These are phyloP conservation scores for Aegilops bicornis DNA, from an alignment of 176 grass and related monocot species.

Conservation along the genomic window DNA sequence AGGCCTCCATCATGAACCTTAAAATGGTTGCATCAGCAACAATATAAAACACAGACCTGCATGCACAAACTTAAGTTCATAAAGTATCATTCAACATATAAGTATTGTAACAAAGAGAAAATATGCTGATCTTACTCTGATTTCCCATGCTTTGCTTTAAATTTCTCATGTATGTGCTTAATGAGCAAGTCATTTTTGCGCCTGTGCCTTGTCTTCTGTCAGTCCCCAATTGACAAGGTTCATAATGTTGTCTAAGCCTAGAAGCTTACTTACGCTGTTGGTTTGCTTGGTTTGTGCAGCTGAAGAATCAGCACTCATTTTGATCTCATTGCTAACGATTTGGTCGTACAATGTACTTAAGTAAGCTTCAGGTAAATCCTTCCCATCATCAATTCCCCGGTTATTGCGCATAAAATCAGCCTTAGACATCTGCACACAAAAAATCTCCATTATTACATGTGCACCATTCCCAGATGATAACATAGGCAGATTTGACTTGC, in stretches of 20 bases:
- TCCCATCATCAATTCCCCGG: slow-evolving; percentile 93
- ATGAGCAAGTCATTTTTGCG: slow-evolving; percentile 94
- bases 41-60: slow-evolving; percentile 87
- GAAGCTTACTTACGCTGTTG: slow-evolving; percentile 75
- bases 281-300: slow-evolving; percentile 64
- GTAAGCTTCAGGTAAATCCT: slow-evolving; percentile 95
- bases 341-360: slow-evolving; percentile 78
- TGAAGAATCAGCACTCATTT: slow-evolving; percentile 84
- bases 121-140: slow-evolving; percentile 65
- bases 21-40: slow-evolving; percentile 84
- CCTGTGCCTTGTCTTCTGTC: slow-evolving; percentile 90
- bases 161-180: slow-evolving; percentile 94
- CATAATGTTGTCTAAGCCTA: slow-evolving; percentile 95
- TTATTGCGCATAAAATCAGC: slow-evolving; percentile 94
- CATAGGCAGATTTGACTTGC: slow-evolving; percentile 30
- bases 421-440: slow-evolving; percentile 82
- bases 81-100: slow-evolving; percentile 13
- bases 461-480: slow-evolving; percentile 2
- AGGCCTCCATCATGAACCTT: slow-evolving; percentile 97
- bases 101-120: slow-evolving; percentile 3
- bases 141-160: slow-evolving; percentile 94
- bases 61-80: slow-evolving; percentile 32
- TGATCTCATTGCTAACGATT: slow-evolving; percentile 97
- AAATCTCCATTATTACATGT: slow-evolving; percentile 27
- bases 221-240: slow-evolving; percentile 83